phyloP scores from a whole-genome alignment of 768 basidiomycete genomes.

The Serendipita sp. region DNA sequence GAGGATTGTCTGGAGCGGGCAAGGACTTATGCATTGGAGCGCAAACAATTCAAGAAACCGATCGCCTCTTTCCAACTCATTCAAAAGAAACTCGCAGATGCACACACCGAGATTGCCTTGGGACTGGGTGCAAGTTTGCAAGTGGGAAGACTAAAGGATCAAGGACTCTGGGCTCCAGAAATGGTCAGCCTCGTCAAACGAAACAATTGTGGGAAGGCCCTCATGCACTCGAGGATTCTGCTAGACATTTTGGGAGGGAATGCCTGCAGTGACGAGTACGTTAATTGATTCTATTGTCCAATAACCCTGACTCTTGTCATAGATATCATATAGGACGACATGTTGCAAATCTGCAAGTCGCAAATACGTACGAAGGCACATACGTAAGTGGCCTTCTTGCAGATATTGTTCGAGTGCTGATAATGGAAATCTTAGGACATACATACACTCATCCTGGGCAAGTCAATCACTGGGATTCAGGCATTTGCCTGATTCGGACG shows the following conservation, averaged over 20 bases:
- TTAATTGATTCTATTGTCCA: constrained; percentile 10
- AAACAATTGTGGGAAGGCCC: constrained; percentile 90
- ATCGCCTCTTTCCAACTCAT: constrained; percentile 93
- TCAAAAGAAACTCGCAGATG: constrained; percentile 93
- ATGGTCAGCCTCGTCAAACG: constrained; percentile 93
- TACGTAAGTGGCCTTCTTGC: constrained; percentile 27
- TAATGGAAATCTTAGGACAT: constrained; percentile 45
- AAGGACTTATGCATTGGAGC: constrained; percentile 72
- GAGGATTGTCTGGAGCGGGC: constrained; percentile 77
- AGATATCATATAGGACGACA: constrained; percentile 93
- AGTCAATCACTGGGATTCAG: constrained; percentile 75
- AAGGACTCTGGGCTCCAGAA: constrained; percentile 57
- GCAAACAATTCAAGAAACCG: constrained; percentile 78
- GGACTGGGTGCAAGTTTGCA: constrained; percentile 64
- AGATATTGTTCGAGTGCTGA: constrained; percentile 8
- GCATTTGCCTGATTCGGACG: constrained; percentile 43
- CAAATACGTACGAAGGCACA: constrained; percentile 84
- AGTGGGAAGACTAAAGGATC: constrained; percentile 72
- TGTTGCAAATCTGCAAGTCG: constrained; percentile 88
- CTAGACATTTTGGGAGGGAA: constrained; percentile 92
- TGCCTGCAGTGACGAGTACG: constrained; percentile 82
- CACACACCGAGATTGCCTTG: constrained; percentile 70
- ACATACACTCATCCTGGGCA: constrained; percentile 84
- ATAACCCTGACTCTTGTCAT: neutral
- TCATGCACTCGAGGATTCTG: constrained; percentile 63